phyloP scores from a whole-genome alignment of 495 filamentous ascomycete species.

The Trichocladium uniseriatum region DNA sequence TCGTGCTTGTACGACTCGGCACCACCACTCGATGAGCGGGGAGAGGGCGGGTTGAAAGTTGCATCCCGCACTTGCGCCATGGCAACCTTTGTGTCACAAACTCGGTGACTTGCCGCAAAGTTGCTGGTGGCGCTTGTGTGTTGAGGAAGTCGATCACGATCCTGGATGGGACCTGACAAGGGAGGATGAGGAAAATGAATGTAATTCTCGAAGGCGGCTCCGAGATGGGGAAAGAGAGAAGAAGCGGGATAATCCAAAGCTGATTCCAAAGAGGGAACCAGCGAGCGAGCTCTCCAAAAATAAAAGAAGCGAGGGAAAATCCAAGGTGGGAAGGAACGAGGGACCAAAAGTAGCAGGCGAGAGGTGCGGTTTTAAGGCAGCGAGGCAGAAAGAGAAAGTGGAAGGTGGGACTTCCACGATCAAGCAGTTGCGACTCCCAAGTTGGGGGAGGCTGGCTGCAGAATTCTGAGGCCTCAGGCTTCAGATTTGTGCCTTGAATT shows the following conservation, averaged over 20 bases:
- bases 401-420: background rate
- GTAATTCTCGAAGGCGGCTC: background rate
- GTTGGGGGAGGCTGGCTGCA: no score
- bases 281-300: conserved; percentile 5
- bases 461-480: no score
- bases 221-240: conserved; percentile 5
- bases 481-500: no score
- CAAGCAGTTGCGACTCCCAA: background rate
- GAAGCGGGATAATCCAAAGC: conserved; percentile 4
- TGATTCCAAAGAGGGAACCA: background rate
- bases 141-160: conserved; percentile 9
- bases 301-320: background rate
- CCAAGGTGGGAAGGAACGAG: conserved; percentile 9
- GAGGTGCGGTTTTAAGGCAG: conserved; percentile 5
- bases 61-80: conserved; percentile 32
- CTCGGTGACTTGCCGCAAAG: background rate
- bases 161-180: conserved; percentile 9
- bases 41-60: conserved; percentile 40
- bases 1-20: conserved; percentile 43
- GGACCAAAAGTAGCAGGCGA: background rate
- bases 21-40: conserved; percentile 48
- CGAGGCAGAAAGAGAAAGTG: background rate
- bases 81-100: background rate
- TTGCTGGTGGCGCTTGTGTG: background rate
- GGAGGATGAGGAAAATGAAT: conserved; percentile 3